Evolutionary conservation across 495 filamentous ascomycete genomes (phyloP), one percentile per base, ranked within the genome.

Genomic region (Collariella sp.): DNA sequence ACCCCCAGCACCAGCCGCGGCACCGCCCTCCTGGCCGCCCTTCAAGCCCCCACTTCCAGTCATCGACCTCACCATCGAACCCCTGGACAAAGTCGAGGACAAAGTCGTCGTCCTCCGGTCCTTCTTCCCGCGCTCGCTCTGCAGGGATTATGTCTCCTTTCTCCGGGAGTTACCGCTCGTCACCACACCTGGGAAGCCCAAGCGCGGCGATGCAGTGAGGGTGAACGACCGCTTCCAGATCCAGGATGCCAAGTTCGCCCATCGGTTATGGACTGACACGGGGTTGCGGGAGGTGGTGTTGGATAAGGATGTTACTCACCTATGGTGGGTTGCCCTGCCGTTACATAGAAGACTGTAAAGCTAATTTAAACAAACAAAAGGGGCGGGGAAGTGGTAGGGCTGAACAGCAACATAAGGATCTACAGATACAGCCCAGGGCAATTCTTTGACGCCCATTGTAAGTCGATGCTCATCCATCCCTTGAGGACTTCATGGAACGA

Each of bases 221-320:
- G 87, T 96, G 39, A 97, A 97, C 66, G 91, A 96, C 64, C 83
- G 91, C 26, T 93, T 87, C 66, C 88, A 96, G 72, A 75, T 93
- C 38, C 74, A 88, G 33, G 91, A 97, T 70, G 66, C 76, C 24
- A 64, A 47, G 9, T 95, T 96, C 63, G 86, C 91, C 3, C 77
- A 86, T 62, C 73, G 75, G 51, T 63, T 96, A 23, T 97, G 87
- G 87, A 70, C 69, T 12, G 73, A 76, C 60, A 85, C 83, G 4
- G 79, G 77, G 2, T 66, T 88, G 34, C 74, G 71, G 43, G 77
- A 83, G 54, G 68, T 79, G 5, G 45, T 76, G 12, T 12, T 66
- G 5, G 59, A 63, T 10, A 56, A 62, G 2, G 64, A 75, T 22
- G 59, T 63, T 20, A 62, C 58, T 11, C 61, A 64, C 19, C 48